These are phyloP conservation scores for Colletotrichum cuscutae DNA, from an alignment of 2,329 filamentous ascomycete species.

Conservation along the genomic window DNA sequence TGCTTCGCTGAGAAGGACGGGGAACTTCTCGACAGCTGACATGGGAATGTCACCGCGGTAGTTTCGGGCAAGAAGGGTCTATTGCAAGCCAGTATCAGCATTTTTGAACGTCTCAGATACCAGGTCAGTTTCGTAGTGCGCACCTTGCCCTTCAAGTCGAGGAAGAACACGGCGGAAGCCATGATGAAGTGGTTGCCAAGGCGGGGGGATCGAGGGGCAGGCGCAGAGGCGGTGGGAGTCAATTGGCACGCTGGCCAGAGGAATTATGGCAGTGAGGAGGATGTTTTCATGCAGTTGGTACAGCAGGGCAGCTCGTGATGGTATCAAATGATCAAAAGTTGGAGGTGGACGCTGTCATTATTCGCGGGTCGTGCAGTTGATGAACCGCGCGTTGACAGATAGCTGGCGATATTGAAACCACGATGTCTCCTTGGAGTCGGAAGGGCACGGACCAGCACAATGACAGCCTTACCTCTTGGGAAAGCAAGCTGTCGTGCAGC, in stretches of 20 bases:
- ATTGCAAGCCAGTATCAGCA: conserved; percentile 40
- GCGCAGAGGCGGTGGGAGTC: conserved; percentile 37
- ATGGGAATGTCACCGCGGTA: conserved; percentile 99
- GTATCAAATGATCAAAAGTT: conserved; percentile 1
- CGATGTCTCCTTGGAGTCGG: conserved; percentile 33
- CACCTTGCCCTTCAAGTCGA: conserved; percentile 99
- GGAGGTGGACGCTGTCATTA: conserved; percentile 11
- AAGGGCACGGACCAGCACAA: conserved; percentile 23
- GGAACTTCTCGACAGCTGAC: conserved; percentile 99
- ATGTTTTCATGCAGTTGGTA: conserved; percentile 20
- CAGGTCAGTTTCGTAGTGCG: not conserved
- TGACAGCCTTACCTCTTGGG: conserved; percentile 24
- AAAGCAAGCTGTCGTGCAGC: not conserved
- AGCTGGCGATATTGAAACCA: conserved; percentile 35
- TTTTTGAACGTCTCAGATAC: not conserved
- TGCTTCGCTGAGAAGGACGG: conserved; percentile 92
- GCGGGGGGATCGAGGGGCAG: conserved; percentile 41
- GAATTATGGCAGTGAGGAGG: conserved; percentile 30
- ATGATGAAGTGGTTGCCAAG: conserved; percentile 62
- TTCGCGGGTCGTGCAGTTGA: conserved; percentile 19
- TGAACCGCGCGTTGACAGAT: conserved; percentile 4
- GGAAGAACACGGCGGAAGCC: conserved; percentile 98
- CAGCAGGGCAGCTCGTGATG: conserved; percentile 1
- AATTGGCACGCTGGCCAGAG: conserved; percentile 42
- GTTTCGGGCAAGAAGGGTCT: conserved; percentile 98